These are phyloP conservation scores for Cornus florida DNA, from an alignment of 148 eudicot genomes.

Conservation along the genomic window DNA sequence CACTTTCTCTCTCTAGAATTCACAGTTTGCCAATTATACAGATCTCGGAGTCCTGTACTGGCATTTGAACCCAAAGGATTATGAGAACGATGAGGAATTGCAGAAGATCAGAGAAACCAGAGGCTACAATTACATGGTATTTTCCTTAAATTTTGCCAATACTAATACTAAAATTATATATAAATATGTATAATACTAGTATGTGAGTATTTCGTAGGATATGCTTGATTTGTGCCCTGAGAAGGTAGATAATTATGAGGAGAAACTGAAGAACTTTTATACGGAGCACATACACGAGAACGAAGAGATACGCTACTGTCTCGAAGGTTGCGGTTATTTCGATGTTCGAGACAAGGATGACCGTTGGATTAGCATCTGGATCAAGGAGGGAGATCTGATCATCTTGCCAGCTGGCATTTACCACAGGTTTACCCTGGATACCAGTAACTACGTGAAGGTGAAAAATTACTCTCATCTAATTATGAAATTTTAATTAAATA, in stretches of 20 bases:
- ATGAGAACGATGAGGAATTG: constrained; percentile 78
- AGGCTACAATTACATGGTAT: constrained; percentile 76
- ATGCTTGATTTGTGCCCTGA: constrained; percentile 85
- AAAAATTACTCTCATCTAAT: background rate
- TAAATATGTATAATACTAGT: background rate
- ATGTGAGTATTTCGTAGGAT: constrained; percentile 49
- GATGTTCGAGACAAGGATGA: constrained; percentile 88
- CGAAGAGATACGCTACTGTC: constrained; percentile 94
- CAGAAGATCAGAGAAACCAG: constrained; percentile 61
- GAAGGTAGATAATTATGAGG: constrained; percentile 87
- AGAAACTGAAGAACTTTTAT: constrained; percentile 84
- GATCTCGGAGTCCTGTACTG: constrained; percentile 75
- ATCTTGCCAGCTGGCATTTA: constrained; percentile 92
- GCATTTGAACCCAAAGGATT: constrained; percentile 65
- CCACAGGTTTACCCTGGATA: constrained; percentile 92
- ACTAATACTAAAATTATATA: background rate
- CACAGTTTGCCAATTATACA: constrained; percentile 18
- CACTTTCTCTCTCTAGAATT: background rate
- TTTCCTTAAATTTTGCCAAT: background rate
- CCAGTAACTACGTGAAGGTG: constrained; percentile 84
- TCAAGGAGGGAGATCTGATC: constrained; percentile 78
- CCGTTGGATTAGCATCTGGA: constrained; percentile 83
- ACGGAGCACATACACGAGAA: constrained; percentile 91
- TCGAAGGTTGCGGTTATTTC: constrained; percentile 90
- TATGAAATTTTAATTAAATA: too few species aligned